phyloP scores from a whole-genome alignment of 2,329 filamentous ascomycete species.

The Zymoseptoria brevis region DNA sequence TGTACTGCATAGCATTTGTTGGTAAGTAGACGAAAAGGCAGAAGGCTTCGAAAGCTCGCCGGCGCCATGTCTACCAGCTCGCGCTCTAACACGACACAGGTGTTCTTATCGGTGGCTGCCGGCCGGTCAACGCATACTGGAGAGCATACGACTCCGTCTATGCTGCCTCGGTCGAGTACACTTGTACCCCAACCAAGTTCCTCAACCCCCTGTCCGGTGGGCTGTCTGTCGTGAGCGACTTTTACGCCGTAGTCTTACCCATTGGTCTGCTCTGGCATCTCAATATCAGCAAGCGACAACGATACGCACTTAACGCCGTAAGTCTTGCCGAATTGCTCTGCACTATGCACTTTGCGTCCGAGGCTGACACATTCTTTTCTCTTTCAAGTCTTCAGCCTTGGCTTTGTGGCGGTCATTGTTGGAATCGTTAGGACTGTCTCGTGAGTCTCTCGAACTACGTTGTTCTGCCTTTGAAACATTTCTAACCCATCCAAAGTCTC shows the following conservation, averaged over 20 bases:
- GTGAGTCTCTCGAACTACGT: conserved; percentile 1
- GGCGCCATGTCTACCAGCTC: too few relatives aligned
- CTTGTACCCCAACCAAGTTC: conserved; percentile 32
- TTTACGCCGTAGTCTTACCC: conserved; percentile 35
- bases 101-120: conserved; percentile 22
- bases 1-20: too few relatives aligned
- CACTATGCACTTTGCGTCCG: too few relatives aligned
- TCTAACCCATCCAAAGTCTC: background rate
- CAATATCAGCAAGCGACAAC: conserved; percentile 37
- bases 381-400: conserved; percentile 3
- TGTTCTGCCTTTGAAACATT: background rate
- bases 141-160: conserved; percentile 30
- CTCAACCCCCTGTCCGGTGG: conserved; percentile 33
- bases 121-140: conserved; percentile 35
- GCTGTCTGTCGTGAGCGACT: conserved; percentile 33
- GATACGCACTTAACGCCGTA: conserved; percentile 37
- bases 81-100: too few relatives aligned
- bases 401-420: conserved; percentile 25
- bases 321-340: too few relatives aligned
- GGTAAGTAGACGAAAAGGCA: too few relatives aligned
- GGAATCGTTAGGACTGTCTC: conserved; percentile 31
- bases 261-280: conserved; percentile 38
- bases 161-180: conserved; percentile 19
- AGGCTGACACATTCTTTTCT: too few relatives aligned
- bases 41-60: too few relatives aligned